Evolutionary conservation across 495 filamentous ascomycete genomes (phyloP), one percentile per base, ranked within the genome.

Genomic region (Delitschia confertaspora): DNA sequence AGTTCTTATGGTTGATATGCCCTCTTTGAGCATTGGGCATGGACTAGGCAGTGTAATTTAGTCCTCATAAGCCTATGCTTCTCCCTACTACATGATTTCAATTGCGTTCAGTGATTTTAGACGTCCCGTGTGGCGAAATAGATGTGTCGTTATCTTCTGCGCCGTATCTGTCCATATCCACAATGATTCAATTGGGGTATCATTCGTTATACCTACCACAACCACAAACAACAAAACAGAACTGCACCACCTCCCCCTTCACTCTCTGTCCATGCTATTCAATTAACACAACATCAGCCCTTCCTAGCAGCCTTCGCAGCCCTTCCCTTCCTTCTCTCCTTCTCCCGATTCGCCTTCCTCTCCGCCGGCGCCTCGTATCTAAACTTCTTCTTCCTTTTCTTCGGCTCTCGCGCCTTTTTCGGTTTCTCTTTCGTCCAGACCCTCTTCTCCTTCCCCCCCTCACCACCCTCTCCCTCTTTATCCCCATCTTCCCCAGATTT

Each of bases 381-480:
- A 58, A 95, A 96, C 63, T 88, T 88, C 63, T 81, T 80, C 68
- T 85, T 93, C 68, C 80, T 88, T 58, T 70, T 71, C 69, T 87
- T 89, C 38, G 65, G 62, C 38, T n/a, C n/a, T n/a, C 61, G 65
- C 22, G 78, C 77, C 19, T 69, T 69, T 46, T 71, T 68, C 22
- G 68, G 60, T 45, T 72, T 78, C 47, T 71, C 73, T 33, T 68
- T 65, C 51, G 72, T 71, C 45, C 59, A 61, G 32, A 40, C 49
- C 46, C 35, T 48, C 50, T 68, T 42, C 45, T 56, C 42, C 25
- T 45, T 44, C 20, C 39, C 50, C 3, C 52, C 62, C 10, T 45
- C 55, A 6, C 49, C 47, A 13, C 61, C 65, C 6, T 45, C n/a
- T n/a, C n/a, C 54, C 22, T 67, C 63, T 22, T 60, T 55, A n/a